Evolutionary conservation across 306 rosid genomes (phyloP).

Genomic region (Trifolium dubium): DNA sequence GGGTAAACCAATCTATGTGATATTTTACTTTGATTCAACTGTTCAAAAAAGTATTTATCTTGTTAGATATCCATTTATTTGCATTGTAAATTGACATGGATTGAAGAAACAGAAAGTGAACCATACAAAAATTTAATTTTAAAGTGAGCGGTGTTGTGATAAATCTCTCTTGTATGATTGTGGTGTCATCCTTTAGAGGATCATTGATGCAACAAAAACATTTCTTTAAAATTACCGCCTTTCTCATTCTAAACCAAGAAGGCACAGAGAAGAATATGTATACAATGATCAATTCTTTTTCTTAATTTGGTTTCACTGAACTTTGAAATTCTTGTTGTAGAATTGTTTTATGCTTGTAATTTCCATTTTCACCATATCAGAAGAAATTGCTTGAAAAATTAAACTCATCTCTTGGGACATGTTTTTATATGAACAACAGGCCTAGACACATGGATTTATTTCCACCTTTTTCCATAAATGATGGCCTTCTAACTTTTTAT

Average conservation of each 20-base stretch:
- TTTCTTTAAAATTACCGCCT: slow-evolving; percentile 11
- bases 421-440: slow-evolving; percentile 35
- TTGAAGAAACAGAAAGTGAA: slow-evolving; percentile 25
- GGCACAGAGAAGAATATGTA: slow-evolving; percentile 1
- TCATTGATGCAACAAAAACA: slow-evolving; percentile 22
- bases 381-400: slow-evolving; percentile 17
- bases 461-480: slow-evolving; percentile 17
- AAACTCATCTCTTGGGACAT: slow-evolving; percentile 9
- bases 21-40: slow-evolving; percentile 22
- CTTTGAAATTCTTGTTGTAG: slow-evolving; percentile 25
- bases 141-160: slow-evolving; percentile 21
- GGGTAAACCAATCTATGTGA: slow-evolving; percentile 65
- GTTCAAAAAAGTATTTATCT: slow-evolving; percentile 8
- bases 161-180: not conserved
- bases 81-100: slow-evolving; percentile 9
- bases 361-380: not conserved
- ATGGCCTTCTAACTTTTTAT: slow-evolving; percentile 20
- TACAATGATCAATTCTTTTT: not conserved
- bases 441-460: slow-evolving; percentile 4
- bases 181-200: slow-evolving; percentile 18
- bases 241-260: slow-evolving; percentile 15
- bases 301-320: slow-evolving; percentile 10
- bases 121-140: not conserved
- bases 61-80: slow-evolving; percentile 32
- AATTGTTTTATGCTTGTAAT: not conserved